Conservation (phyloP, 345 rosid genomes). For the Rhodamnia rubescens region DNA sequence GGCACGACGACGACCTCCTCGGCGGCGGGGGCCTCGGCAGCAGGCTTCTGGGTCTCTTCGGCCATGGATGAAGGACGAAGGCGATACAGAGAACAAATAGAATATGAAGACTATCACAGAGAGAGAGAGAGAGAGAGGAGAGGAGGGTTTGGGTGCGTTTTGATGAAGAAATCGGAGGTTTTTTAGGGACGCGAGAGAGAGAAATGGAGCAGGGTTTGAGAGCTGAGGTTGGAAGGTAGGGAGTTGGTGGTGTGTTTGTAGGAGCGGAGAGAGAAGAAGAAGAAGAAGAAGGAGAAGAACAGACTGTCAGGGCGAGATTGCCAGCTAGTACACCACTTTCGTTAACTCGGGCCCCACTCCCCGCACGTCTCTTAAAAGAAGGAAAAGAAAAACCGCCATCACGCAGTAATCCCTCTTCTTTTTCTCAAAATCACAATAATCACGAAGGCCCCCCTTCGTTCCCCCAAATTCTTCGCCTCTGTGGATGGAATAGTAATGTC, state of each 20-base stretch:
- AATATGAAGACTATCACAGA: background rate
- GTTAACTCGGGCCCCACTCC: background rate
- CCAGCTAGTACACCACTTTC: background rate
- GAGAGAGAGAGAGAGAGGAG: background rate
- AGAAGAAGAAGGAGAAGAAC: background rate
- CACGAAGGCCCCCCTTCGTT: background rate
- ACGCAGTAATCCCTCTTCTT: background rate
- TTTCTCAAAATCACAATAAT: background rate
- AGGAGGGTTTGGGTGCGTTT: background rate
- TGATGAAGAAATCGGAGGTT: background rate
- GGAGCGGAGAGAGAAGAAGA: background rate
- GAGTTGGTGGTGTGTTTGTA: background rate
- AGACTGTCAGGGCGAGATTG: background rate
- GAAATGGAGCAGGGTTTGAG: background rate
- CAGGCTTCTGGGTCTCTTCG: slow-evolving; percentile 3
- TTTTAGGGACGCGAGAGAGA: background rate
- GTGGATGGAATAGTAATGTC: background rate
- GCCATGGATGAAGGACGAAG: slow-evolving; percentile 1
- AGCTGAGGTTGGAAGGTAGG: background rate
- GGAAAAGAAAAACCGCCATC: background rate
- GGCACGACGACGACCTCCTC: slow-evolving; percentile 11
- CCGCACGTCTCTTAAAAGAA: background rate
- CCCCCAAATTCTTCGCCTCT: background rate
- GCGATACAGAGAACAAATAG: background rate
- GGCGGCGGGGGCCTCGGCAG: background rate